Evolutionary conservation across 106 monocot species (phyloP).

Genomic region (Dioscorea alata): DNA sequence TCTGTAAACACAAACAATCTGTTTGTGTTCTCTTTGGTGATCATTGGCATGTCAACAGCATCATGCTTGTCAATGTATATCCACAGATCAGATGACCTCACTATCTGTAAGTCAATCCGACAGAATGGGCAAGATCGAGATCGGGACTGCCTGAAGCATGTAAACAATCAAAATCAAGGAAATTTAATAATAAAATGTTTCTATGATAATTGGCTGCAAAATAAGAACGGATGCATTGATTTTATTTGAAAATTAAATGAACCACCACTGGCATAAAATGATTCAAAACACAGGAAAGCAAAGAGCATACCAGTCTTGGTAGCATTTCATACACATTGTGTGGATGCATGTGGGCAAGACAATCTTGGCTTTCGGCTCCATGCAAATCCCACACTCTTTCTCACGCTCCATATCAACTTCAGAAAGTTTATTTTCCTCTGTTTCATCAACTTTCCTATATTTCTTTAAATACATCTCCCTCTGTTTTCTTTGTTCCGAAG

Average conservation of each 20-base stretch:
- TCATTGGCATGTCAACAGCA: conserved; percentile 3
- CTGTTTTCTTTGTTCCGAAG: conserved; percentile 11
- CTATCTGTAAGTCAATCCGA: conserved; percentile 1
- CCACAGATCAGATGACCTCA: conserved; percentile 5
- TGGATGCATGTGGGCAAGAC: conserved; percentile 3
- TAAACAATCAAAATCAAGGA: neutral
- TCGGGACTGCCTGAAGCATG: conserved; percentile 1
- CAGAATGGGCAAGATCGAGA: conserved; percentile 8
- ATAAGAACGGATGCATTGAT: neutral
- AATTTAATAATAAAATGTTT: neutral
- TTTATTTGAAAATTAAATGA: neutral
- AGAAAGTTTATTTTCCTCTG: neutral
- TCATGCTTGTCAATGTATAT: conserved; percentile 2
- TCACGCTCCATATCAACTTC: conserved; percentile 8
- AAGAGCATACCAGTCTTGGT: conserved; percentile 2
- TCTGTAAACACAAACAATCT: conserved; percentile 4
- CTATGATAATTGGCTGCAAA: neutral
- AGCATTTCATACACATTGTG: conserved; percentile 9
- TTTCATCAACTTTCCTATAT: conserved; percentile 4
- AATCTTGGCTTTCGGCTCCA: conserved; percentile 3
- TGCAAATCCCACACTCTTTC: conserved; percentile 10
- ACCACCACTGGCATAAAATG: neutral
- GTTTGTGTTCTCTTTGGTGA: conserved; percentile 1
- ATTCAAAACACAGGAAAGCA: too few species aligned
- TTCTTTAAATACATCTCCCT: conserved; percentile 1